These are phyloP conservation scores for Calycina herbarum DNA, from an alignment of 2,329 filamentous ascomycete genomes.

Conservation along the genomic window DNA sequence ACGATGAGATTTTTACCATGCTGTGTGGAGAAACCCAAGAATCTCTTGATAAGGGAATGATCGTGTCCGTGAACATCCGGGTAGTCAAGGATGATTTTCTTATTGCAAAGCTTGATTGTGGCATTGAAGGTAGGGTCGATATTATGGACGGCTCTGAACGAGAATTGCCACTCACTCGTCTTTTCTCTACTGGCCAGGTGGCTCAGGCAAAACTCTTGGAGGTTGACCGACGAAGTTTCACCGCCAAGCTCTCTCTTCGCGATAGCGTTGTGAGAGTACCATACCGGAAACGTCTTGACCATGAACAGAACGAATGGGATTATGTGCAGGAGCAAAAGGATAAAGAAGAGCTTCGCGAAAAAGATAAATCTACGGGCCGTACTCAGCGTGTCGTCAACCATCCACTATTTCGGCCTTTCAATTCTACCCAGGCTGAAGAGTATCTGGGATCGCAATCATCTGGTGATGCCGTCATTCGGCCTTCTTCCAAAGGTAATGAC, in stretches of 20 bases:
- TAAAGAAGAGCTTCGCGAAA: slow-evolving; percentile 79
- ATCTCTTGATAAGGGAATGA: slow-evolving; percentile 84
- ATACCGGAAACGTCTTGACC: slow-evolving; percentile 68
- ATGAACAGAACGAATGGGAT: slow-evolving; percentile 83
- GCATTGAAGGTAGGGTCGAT: slow-evolving; percentile 85
- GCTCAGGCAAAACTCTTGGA: slow-evolving; percentile 85
- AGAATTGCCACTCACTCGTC: slow-evolving; percentile 66
- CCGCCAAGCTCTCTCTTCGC: slow-evolving; percentile 78
- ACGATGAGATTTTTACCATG: slow-evolving; percentile 91
- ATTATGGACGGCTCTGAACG: slow-evolving; percentile 78
- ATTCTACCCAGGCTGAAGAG: slow-evolving; percentile 87
- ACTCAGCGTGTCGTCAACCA: slow-evolving; percentile 97
- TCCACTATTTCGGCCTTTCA: slow-evolving; percentile 92
- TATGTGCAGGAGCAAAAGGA: slow-evolving; percentile 77
- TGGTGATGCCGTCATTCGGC: slow-evolving; percentile 92
- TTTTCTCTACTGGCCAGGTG: slow-evolving; percentile 79
- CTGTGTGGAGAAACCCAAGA: slow-evolving; percentile 90
- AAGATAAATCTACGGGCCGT: slow-evolving; percentile 80
- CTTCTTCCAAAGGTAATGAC: slow-evolving; percentile 92
- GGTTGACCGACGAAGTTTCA: slow-evolving; percentile 82
- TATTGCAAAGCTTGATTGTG: slow-evolving; percentile 90
- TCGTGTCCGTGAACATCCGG: slow-evolving; percentile 84
- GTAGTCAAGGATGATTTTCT: slow-evolving; percentile 90
- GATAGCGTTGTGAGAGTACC: slow-evolving; percentile 78
- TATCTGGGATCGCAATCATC: slow-evolving; percentile 82